These are phyloP conservation scores for Vitis hybrid DNA, from an alignment of 177 flowering plant species.

Conservation along the genomic window DNA sequence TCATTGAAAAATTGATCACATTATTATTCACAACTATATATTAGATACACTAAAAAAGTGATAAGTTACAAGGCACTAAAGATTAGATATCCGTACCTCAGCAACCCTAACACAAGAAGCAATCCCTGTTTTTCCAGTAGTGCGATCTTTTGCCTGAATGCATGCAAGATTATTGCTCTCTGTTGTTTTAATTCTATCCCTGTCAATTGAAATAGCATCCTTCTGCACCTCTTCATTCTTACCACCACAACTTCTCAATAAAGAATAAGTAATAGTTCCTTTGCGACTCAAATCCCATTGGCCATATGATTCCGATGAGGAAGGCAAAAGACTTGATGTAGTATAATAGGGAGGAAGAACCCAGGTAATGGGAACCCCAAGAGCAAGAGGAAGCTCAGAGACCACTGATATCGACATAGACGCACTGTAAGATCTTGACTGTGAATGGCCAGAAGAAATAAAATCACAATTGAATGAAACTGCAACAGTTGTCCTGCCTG, in stretches of 20 bases:
- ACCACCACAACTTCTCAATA: slow-evolving; percentile 43
- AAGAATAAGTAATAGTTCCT: slow-evolving; percentile 60
- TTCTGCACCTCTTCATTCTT: slow-evolving; percentile 36
- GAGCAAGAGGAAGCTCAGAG: slow-evolving; percentile 85
- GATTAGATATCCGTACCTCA: slow-evolving; percentile 48
- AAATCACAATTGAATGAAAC: slow-evolving; percentile 87
- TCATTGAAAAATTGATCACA: too few relatives aligned
- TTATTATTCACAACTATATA: too few relatives aligned
- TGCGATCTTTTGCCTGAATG: slow-evolving; percentile 81
- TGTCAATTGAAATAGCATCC: slow-evolving; percentile 54
- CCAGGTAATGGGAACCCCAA: slow-evolving; percentile 90
- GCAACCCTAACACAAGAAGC: slow-evolving; percentile 86
- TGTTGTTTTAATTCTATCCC: slow-evolving; percentile 62
- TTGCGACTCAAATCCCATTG: slow-evolving; percentile 44
- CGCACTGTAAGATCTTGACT: slow-evolving; percentile 58
- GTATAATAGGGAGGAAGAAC: slow-evolving; percentile 83
- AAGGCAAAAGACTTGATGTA: slow-evolving; percentile 68
- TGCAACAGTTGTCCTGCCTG: slow-evolving; percentile 64
- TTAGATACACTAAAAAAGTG: too few relatives aligned
- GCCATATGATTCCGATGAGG: slow-evolving; percentile 38
- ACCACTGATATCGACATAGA: slow-evolving; percentile 61
- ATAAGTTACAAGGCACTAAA: neutral
- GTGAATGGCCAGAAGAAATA: slow-evolving; percentile 37
- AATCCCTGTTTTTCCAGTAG: slow-evolving; percentile 66
- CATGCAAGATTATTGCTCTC: slow-evolving; percentile 69